These are phyloP conservation scores for Trapa bicornis DNA, from an alignment of 345 rosid species.

Conservation along the genomic window DNA sequence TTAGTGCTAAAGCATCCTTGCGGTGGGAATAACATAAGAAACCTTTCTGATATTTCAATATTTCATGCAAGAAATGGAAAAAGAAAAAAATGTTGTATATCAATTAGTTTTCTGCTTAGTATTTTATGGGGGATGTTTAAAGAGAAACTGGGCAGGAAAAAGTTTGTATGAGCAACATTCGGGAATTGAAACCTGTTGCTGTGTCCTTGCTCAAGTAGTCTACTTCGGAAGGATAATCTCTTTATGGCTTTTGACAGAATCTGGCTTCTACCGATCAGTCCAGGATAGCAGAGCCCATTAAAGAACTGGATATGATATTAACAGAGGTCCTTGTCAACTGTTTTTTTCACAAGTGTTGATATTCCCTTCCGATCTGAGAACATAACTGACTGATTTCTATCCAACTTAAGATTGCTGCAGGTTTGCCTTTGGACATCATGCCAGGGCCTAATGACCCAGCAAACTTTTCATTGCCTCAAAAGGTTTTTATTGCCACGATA, in stretches of 20 bases:
- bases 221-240: not conserved
- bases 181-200: not conserved
- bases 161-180: not conserved
- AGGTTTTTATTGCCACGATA: slow-evolving; percentile 30
- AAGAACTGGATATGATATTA: slow-evolving; percentile 73
- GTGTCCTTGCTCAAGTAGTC: not conserved
- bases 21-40: not conserved
- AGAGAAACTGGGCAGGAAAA: not conserved
- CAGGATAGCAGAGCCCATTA: slow-evolving; percentile 60
- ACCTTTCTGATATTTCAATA: not conserved
- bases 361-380: slow-evolving; percentile 1
- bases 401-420: slow-evolving; percentile 67
- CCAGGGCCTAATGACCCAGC: slow-evolving; percentile 93
- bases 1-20: not conserved
- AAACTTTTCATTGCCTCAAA: slow-evolving; percentile 86
- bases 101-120: not conserved
- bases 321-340: slow-evolving; percentile 48
- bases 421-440: slow-evolving; percentile 85
- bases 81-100: not conserved
- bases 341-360: slow-evolving; percentile 6
- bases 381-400: slow-evolving; percentile 7
- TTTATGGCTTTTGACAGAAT: slow-evolving; percentile 28
- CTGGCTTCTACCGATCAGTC: slow-evolving; percentile 74
- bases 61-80: not conserved
- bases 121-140: not conserved